phyloP scores from a whole-genome alignment of 2,329 filamentous ascomycete species.

The Colletotrichum sidae region DNA sequence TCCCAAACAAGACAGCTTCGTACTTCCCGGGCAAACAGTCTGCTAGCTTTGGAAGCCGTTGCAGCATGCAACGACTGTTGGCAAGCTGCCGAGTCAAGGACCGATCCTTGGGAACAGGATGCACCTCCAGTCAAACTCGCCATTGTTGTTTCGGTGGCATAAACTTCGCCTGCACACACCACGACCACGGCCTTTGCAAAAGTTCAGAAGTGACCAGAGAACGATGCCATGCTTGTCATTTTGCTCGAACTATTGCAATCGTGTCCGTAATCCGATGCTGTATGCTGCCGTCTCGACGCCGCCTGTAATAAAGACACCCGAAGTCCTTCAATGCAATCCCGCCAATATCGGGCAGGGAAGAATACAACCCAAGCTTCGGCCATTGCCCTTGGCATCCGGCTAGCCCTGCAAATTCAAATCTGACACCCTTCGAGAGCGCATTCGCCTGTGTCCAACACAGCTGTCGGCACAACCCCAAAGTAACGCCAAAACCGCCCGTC shows the following conservation, averaged over 20 bases:
- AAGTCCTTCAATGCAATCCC: conserved; percentile 2
- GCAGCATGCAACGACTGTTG: too few species aligned
- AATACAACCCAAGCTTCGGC: conserved; percentile 14
- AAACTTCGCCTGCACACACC: too few species aligned
- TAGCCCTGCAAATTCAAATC: conserved; percentile 20
- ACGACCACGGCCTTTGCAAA: too few species aligned
- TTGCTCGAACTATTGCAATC: conserved; percentile 23
- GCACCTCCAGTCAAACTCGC: too few species aligned
- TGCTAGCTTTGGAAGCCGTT: too few species aligned
- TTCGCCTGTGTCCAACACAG: conserved; percentile 36
- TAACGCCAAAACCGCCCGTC: conserved; percentile 26
- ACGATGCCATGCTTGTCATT: conserved; percentile 16
- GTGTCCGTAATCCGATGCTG: conserved; percentile 18
- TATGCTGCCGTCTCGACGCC: conserved; percentile 32
- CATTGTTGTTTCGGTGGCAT: too few species aligned
- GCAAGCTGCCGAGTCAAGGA: too few species aligned
- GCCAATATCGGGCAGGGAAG: conserved; percentile 15
- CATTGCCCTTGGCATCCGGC: conserved; percentile 12
- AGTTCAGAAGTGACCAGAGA: neutral
- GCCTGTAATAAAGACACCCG: conserved; percentile 8
- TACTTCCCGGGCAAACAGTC: too few species aligned
- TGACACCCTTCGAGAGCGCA: conserved; percentile 22
- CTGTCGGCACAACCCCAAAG: conserved; percentile 23
- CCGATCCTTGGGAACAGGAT: too few species aligned
- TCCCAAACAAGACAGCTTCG: neutral